phyloP scores from a whole-genome alignment of 2,329 filamentous ascomycete species.

The Aaosphaeria pasadenensis region DNA sequence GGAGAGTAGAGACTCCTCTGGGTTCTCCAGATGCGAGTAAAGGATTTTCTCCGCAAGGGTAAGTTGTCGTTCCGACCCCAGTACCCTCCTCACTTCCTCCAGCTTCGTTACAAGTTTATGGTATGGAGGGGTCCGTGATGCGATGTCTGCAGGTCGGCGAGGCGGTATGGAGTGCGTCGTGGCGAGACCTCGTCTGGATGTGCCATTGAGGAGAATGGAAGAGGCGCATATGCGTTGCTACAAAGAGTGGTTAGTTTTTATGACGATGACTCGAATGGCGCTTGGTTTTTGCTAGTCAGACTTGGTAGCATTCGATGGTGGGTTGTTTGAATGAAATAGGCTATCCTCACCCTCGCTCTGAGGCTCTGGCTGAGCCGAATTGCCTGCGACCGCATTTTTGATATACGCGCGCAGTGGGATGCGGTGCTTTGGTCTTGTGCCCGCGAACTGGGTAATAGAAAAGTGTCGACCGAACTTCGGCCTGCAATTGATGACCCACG shows the following conservation, averaged over 20 bases:
- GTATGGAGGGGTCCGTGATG: conserved; percentile 71
- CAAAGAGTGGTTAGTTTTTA: background rate
- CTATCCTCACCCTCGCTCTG: conserved; percentile 28
- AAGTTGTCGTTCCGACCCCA: conserved; percentile 62
- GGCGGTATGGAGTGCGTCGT: conserved; percentile 26
- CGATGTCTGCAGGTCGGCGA: conserved; percentile 36
- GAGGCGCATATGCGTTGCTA: conserved; percentile 24
- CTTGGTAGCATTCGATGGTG: too few species aligned
- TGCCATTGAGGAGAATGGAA: conserved; percentile 10
- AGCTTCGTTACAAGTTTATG: conserved; percentile 76
- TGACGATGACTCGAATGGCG: too few species aligned
- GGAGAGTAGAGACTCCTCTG: conserved; percentile 80
- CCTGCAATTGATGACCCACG: too few species aligned
- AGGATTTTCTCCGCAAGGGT: conserved; percentile 98
- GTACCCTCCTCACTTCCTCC: conserved; percentile 68
- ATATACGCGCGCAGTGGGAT: background rate
- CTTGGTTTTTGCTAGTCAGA: too few species aligned
- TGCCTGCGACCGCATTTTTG: conserved; percentile 34
- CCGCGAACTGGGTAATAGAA: too few species aligned
- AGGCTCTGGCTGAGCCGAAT: conserved; percentile 27
- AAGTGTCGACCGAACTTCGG: too few species aligned
- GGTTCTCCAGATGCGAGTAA: conserved; percentile 89
- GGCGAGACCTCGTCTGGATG: conserved; percentile 27
- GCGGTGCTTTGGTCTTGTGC: too few species aligned
- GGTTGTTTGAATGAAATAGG: too few species aligned